Evolutionary conservation across 1,139 yeast genomes (phyloP).

Genomic region (Waltiozyma sp.): DNA sequence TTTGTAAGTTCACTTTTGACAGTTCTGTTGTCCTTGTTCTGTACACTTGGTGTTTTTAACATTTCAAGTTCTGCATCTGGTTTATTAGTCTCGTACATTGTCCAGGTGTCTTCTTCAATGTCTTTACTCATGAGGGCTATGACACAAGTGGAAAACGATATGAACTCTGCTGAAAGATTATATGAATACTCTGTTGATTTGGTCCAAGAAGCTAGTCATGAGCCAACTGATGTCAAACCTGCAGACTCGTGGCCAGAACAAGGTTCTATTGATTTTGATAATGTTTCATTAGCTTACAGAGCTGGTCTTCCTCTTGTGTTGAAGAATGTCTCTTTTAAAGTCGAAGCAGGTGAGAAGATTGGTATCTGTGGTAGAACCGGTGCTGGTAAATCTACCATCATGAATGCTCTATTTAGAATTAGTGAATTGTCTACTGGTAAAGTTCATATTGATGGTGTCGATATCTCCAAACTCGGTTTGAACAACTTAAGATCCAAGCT

Average conservation of each 20-base stretch:
- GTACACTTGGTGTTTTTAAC: slow-evolving; percentile 49
- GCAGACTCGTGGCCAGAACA: slow-evolving; percentile 40
- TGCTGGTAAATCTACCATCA: slow-evolving; percentile 66
- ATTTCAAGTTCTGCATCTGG: slow-evolving; percentile 63
- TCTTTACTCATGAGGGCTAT: slow-evolving; percentile 37
- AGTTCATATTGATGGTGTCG: slow-evolving; percentile 48
- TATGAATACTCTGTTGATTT: slow-evolving; percentile 56
- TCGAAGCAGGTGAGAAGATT: slow-evolving; percentile 47
- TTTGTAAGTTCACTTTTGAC: slow-evolving; percentile 34
- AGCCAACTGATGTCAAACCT: slow-evolving; percentile 41
- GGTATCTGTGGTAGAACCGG: slow-evolving; percentile 79
- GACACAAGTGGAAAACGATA: slow-evolving; percentile 63
- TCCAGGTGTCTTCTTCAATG: slow-evolving; percentile 38
- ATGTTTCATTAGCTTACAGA: slow-evolving; percentile 55
- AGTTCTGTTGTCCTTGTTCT: slow-evolving; percentile 40
- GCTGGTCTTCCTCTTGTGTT: slow-evolving; percentile 57
- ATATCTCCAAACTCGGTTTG: slow-evolving; percentile 45
- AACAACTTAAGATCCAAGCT: slow-evolving; percentile 47
- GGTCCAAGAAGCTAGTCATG: slow-evolving; percentile 49
- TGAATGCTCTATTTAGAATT: slow-evolving; percentile 54
- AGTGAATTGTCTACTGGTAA: slow-evolving; percentile 43
- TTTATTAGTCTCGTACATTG: slow-evolving; percentile 50
- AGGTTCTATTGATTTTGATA: slow-evolving; percentile 41
- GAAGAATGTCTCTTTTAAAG: slow-evolving; percentile 30
- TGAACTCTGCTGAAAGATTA: slow-evolving; percentile 74